Conservation (phyloP, 306 rosid genomes). For the Glycine soja region DNA sequence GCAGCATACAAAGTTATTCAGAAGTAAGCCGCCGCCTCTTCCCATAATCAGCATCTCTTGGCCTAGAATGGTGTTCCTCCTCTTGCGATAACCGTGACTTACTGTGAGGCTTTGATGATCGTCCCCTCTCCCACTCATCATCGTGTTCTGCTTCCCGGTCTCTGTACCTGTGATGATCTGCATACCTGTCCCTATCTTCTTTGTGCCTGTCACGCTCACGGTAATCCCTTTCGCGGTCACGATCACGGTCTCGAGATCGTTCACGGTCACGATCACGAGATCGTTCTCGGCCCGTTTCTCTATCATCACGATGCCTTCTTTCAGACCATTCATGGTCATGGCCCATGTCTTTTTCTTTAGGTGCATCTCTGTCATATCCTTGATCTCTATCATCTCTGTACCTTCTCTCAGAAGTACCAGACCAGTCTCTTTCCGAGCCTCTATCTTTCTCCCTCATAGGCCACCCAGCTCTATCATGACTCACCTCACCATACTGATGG, state of each 20-base stretch:
- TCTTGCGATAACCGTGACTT: constrained; percentile 80
- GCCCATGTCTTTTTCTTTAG: constrained; percentile 77
- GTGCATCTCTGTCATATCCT: constrained; percentile 76
- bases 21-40: constrained; percentile 91
- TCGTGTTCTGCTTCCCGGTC: constrained; percentile 81
- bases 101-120: constrained; percentile 83
- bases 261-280: constrained; percentile 70
- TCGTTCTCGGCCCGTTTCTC: constrained; percentile 73
- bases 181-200: constrained; percentile 84
- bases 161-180: constrained; percentile 88
- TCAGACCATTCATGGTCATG: constrained; percentile 81
- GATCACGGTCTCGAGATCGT: constrained; percentile 59
- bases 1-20: constrained; percentile 57
- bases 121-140: constrained; percentile 89
- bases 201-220: constrained; percentile 83
- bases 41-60: constrained; percentile 96
- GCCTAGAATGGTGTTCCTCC: constrained; percentile 80
- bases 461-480: constrained; percentile 90
- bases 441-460: constrained; percentile 90
- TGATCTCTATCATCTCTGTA: constrained; percentile 88
- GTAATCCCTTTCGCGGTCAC: constrained; percentile 68
- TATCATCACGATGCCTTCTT: constrained; percentile 80
- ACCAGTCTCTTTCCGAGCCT: constrained; percentile 94
- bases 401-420: constrained; percentile 91
- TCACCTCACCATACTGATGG: constrained; percentile 88